These are phyloP conservation scores for Nakazawaea sp. DNA, from an alignment of 805 yeast genomes.

Conservation along the genomic window DNA sequence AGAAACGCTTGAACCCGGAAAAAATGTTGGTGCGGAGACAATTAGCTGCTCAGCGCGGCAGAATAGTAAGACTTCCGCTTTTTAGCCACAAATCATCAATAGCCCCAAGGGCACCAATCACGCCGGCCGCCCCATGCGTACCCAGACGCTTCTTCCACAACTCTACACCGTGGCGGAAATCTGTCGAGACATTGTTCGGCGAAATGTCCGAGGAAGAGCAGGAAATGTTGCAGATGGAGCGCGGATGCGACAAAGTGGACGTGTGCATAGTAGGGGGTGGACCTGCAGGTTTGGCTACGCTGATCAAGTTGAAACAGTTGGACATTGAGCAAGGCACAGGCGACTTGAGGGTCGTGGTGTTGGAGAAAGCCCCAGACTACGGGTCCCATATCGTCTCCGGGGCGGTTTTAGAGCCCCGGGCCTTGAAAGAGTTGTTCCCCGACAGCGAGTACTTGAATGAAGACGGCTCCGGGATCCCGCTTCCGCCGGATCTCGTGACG, in stretches of 20 bases:
- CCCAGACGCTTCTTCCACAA: no score
- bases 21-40: no score
- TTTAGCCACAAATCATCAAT: no score
- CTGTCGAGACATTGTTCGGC: slow-evolving; percentile 17
- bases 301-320: slow-evolving; percentile 80
- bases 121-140: no score
- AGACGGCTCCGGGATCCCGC: slow-evolving; percentile 53
- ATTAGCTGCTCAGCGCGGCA: no score
- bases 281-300: slow-evolving; percentile 94
- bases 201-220: slow-evolving; percentile 35
- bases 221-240: slow-evolving; percentile 46
- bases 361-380: slow-evolving; percentile 90
- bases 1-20: no score
- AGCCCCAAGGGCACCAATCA: no score
- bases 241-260: slow-evolving; percentile 84
- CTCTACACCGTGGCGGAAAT: background rate
- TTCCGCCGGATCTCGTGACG: slow-evolving; percentile 75
- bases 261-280: slow-evolving; percentile 98
- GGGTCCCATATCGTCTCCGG: slow-evolving; percentile 93
- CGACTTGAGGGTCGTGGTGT: slow-evolving; percentile 74
- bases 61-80: no score
- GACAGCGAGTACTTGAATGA: slow-evolving; percentile 49
- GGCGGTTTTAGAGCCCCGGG: slow-evolving; percentile 88
- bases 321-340: slow-evolving; percentile 61
- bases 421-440: slow-evolving; percentile 78